Base-by-base conservation (phyloP, 2,329 filamentous ascomycete species). In the Talaromyces islandicus region DNA sequence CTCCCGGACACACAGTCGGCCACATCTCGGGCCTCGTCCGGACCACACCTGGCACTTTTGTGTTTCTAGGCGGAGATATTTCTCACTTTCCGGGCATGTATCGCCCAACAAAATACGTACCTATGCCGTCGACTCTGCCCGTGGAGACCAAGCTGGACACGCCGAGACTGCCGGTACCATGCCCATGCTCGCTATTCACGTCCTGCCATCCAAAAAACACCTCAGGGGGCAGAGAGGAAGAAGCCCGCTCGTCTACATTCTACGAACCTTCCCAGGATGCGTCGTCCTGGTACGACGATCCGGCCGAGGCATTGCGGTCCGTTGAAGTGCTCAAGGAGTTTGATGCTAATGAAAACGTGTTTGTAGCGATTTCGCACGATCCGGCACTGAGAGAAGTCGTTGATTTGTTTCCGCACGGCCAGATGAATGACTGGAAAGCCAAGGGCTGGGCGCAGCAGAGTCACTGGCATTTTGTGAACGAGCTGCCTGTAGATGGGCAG, bases 41-140 rank as follows among this genome's bases (percentile, higher is more conserved):
- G 10, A 69, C 65, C 6, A 69, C 67, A 7, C 43, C 62, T 3
- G 62, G 75, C 29, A 75, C 75, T 0, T 80, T 78, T 58, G 60
- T 80, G 6, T 69, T 80, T 10, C 67, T 79, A 59, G 77, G 77
- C 0, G 79, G 72, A 2, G 79, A 81, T 60, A 64, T 73, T 19
- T 78, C 73, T 17, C 78, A 80, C 63, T 74, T 74, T 50, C 69
- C 69, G 2, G 75, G 76, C 3, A 65, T 65, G 12, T 65, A 75
- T 25, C 62, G 74, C 17, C 71, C 72, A 3, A 69, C 64, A 3
- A 54, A 63, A 54, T 65, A 69, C 48, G 55, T 67, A 2, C 70
- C 71, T 19, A 60, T 74, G 7, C 70, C 70, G 17, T 27, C 41
- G 53, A 56, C 21, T 67, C 70, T 69, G 29, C 62, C 65, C 3